A percentile compares a stretch with the other conserved stretches of the same genome.
Conservation (phyloP, 2,329 filamentous ascomycete species). For the Leptographium lundbergii region DNA sequence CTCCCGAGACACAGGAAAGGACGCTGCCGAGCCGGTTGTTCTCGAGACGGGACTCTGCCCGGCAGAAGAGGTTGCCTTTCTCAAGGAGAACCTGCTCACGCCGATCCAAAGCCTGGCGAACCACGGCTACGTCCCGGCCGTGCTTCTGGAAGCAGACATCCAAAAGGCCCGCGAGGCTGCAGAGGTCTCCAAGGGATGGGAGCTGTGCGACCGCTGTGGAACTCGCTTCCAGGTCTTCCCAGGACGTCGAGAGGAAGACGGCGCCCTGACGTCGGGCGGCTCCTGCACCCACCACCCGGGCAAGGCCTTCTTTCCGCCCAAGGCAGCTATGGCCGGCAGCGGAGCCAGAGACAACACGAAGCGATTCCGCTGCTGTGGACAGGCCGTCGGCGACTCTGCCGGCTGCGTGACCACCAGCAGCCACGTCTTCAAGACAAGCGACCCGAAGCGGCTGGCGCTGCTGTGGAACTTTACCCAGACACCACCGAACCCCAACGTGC, state of each 20-base stretch:
- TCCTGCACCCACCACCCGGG: slow-evolving; percentile 73
- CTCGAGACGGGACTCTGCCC: slow-evolving; percentile 59
- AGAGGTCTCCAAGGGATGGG: slow-evolving; percentile 59
- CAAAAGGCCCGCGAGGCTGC: slow-evolving; percentile 52
- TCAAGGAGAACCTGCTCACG: slow-evolving; percentile 46
- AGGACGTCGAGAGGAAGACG: slow-evolving; percentile 65
- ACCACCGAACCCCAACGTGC: slow-evolving; percentile 46
- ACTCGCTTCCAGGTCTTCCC: slow-evolving; percentile 88
- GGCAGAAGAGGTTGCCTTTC: slow-evolving; percentile 54
- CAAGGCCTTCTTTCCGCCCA: slow-evolving; percentile 47
- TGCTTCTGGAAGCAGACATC: slow-evolving; percentile 56
- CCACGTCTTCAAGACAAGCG: slow-evolving; percentile 80
- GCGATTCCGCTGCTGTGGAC: slow-evolving; percentile 67
- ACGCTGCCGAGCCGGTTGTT: neutral
- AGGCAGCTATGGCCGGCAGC: slow-evolving; percentile 31
- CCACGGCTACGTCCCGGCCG: slow-evolving; percentile 61
- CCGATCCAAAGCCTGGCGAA: slow-evolving; percentile 49
- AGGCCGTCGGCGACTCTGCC: slow-evolving; percentile 54
- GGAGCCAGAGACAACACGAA: slow-evolving; percentile 45
- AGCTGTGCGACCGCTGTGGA: slow-evolving; percentile 77
- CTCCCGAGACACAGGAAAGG: neutral
- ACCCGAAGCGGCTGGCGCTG: slow-evolving; percentile 62
- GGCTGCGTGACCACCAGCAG: slow-evolving; percentile 61
- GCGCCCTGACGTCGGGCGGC: slow-evolving; percentile 62
- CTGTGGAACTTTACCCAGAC: slow-evolving; percentile 72